These are phyloP conservation scores for Trifolium pratense DNA, from an alignment of 306 rosid species.

Conservation along the genomic window DNA sequence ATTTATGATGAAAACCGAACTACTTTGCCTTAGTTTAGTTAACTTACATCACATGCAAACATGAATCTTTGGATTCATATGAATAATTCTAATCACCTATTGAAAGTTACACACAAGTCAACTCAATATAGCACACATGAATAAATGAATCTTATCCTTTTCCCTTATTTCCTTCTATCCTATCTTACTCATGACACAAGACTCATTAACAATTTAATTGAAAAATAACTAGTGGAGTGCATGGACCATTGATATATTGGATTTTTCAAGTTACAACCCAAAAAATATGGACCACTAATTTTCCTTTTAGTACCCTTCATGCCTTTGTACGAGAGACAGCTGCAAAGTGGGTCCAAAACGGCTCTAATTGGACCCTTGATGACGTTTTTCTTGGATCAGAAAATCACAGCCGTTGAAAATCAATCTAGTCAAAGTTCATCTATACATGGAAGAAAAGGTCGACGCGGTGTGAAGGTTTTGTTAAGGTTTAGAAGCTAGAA, in stretches of 20 bases:
- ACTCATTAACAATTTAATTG: neutral
- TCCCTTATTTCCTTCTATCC: neutral
- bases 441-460: neutral
- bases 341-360: constrained; percentile 27
- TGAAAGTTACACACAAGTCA: neutral
- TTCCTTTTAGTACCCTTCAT: neutral
- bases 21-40: constrained; percentile 2
- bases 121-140: constrained; percentile 17
- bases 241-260: constrained; percentile 24
- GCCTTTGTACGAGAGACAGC: constrained; percentile 40
- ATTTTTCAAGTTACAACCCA: constrained; percentile 19
- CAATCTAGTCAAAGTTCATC: neutral
- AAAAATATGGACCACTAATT: constrained; percentile 37
- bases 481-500: no score
- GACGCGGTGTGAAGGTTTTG: neutral
- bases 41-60: constrained; percentile 43
- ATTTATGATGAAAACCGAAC: neutral
- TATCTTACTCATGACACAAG: constrained; percentile 4
- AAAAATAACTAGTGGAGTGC: neutral
- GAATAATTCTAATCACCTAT: constrained; percentile 14
- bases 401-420: constrained; percentile 24
- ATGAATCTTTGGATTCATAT: constrained; percentile 32
- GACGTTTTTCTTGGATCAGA: neutral
- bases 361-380: constrained; percentile 14
- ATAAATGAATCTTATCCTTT: constrained; percentile 36